Base-by-base conservation (phyloP, 148 eudicot species). In the Heliosperma pusillum region DNA sequence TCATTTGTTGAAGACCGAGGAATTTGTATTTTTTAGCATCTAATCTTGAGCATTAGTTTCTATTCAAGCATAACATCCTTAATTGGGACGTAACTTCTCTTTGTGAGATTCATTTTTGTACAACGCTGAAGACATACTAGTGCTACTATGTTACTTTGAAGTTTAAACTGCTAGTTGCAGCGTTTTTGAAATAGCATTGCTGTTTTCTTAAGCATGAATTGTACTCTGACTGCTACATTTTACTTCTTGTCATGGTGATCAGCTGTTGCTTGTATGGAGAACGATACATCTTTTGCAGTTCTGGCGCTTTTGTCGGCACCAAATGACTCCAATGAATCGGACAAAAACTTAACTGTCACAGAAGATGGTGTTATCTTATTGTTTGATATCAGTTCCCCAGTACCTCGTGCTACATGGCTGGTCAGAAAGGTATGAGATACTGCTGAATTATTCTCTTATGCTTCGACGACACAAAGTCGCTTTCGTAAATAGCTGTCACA, bases 351-450 rank as follows among this genome's bases (percentile, higher is more conserved):
- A 45, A 45, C 71, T 60, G 78, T 69, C 57, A 72, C 69, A 36
- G 73, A 68, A 61, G 84, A 88, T 74, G 98, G 96, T 16, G 75
- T 79, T 20, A 87, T 95, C 66, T 78, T 92, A 72, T 56, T 95
- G 60, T 95, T 95, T 84, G 86, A 85, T 73, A 85, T 77, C 58
- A 80, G 69, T 66, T 76, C 81, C 58, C 91, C 93, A 17, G 86
- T 88, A 63, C 97, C 98, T 69, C 79, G 83, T 45, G 86, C 87
- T 69, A 77, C 88, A 17, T 95, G 98, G 97, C 84, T 83, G 74
- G 98, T 88, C 55, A 86, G 77, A 66, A 88, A 95, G 96, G 98
- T 92, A 88, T 55, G 75, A 13, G 64, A 52, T 22, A 53, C 68
- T 68, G 20, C 52, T 22, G 9, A 50, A 50, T 24, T 30, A 40